Percentiles rank a stretch among this genome's conserved stretches.
Evolutionary conservation across 176 grass and related monocot genomes (phyloP).

Genomic region (Eragrostis curvula): DNA sequence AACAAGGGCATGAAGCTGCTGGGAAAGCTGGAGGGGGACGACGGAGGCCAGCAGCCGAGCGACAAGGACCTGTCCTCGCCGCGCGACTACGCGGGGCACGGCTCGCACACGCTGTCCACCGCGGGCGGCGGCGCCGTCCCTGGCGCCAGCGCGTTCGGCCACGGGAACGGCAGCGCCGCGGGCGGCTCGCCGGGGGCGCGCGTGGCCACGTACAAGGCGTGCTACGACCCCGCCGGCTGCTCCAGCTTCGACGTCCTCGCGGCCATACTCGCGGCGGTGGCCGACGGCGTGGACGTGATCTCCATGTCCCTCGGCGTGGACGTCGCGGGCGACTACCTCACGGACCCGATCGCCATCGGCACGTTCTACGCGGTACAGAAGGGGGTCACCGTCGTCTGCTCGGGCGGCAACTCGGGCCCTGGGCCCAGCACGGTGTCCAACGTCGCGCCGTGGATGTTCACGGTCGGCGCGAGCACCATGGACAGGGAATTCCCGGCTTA

Average conservation of each 20-base stretch:
- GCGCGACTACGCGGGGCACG: slow-evolving; percentile 64
- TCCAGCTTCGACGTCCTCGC: slow-evolving; percentile 58
- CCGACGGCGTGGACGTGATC: slow-evolving; percentile 68
- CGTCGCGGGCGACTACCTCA: slow-evolving; percentile 27
- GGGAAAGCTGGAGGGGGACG: not conserved
- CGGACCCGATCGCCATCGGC: slow-evolving; percentile 51
- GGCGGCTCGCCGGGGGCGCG: slow-evolving; percentile 68
- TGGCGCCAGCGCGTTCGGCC: slow-evolving; percentile 47
- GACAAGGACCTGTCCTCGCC: slow-evolving; percentile 50
- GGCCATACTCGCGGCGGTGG: slow-evolving; percentile 48
- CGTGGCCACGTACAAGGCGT: slow-evolving; percentile 77
- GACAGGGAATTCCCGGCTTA: slow-evolving; percentile 64
- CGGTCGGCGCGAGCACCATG: slow-evolving; percentile 77
- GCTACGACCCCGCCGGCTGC: slow-evolving; percentile 52
- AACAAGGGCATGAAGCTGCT: slow-evolving; percentile 19
- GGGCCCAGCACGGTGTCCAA: slow-evolving; percentile 46
- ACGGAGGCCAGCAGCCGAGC: not conserved
- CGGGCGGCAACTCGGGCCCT: slow-evolving; percentile 70
- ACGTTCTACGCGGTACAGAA: slow-evolving; percentile 62
- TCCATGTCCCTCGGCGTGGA: slow-evolving; percentile 60
- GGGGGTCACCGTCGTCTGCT: slow-evolving; percentile 63
- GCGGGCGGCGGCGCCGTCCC: slow-evolving; percentile 51
- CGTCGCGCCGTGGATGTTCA: slow-evolving; percentile 71
- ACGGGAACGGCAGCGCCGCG: slow-evolving; percentile 58
- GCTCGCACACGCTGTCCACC: slow-evolving; percentile 75